Evolutionary conservation across 1,139 yeast genomes (phyloP).

Genomic region (Yamadazyma pseudoaaseri): DNA sequence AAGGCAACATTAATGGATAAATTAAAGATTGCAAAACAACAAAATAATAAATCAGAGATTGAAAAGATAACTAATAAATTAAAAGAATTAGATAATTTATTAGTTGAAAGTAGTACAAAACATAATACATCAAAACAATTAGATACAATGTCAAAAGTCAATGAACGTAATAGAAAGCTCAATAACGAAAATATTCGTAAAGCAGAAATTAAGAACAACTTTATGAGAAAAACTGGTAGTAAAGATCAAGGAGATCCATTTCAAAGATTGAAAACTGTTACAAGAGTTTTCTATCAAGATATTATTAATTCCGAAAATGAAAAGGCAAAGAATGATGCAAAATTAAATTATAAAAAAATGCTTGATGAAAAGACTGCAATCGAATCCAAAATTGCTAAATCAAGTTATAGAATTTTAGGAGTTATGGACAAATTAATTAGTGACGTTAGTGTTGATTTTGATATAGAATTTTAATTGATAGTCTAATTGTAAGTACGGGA

Average conservation of each 20-base stretch:
- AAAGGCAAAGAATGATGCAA: constrained; percentile 42
- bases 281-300: constrained; percentile 74
- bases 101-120: constrained; percentile 24
- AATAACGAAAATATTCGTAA: constrained; percentile 75
- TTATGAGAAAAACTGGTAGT: constrained; percentile 50
- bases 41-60: constrained; percentile 51
- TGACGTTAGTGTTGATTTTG: constrained; percentile 34
- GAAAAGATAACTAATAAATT: constrained; percentile 49
- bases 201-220: constrained; percentile 71
- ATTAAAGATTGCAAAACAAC: constrained; percentile 73
- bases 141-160: constrained; percentile 57
- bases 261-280: constrained; percentile 81
- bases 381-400: constrained; percentile 40
- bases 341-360: constrained; percentile 31
- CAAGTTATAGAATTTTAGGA: constrained; percentile 45
- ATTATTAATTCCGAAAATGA: constrained; percentile 44
- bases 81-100: constrained; percentile 28
- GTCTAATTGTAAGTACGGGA: too few relatives aligned
- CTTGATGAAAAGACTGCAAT: constrained; percentile 37
- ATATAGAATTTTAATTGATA: constrained; percentile 17
- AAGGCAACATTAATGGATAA: constrained; percentile 74
- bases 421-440: constrained; percentile 42
- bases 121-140: constrained; percentile 22
- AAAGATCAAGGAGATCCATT: constrained; percentile 76
- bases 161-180: constrained; percentile 78